Conservation (phyloP, 2,329 filamentous ascomycete genomes). For the Xylariaceae sp. region DNA sequence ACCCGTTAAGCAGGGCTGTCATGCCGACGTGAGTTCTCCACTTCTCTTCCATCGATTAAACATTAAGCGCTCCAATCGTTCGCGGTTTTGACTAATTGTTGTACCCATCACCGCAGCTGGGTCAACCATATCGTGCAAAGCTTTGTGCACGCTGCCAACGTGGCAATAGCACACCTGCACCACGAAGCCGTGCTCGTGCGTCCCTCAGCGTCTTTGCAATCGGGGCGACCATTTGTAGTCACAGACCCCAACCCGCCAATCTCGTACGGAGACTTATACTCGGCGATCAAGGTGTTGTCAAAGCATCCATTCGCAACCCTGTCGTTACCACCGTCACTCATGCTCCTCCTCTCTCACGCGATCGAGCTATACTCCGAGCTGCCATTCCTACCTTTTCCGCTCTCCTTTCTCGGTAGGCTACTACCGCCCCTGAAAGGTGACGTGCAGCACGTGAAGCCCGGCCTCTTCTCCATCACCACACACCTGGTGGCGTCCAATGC, state of each 20-base stretch:
- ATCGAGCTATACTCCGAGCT: constrained; percentile 36
- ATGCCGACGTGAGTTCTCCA: constrained; percentile 39
- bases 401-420: constrained; percentile 21
- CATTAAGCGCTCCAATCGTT: background rate
- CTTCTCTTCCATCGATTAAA: background rate
- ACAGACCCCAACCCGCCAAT: constrained; percentile 41
- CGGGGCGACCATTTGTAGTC: constrained; percentile 37
- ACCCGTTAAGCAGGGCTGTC: constrained; percentile 35
- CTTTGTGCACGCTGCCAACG: constrained; percentile 39
- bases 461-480: constrained; percentile 37
- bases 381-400: constrained; percentile 20
- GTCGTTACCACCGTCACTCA: constrained; percentile 30
- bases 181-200: constrained; percentile 36
- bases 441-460: constrained; percentile 35
- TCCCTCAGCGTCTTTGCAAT: constrained; percentile 26
- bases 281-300: constrained; percentile 31
- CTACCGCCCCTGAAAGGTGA: constrained; percentile 33
- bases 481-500: constrained; percentile 36
- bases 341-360: constrained; percentile 34
- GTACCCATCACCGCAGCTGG: constrained; percentile 30
- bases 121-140: constrained; percentile 35
- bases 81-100: background rate
- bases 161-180: constrained; percentile 37
- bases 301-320: constrained; percentile 33
- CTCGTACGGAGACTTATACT: constrained; percentile 35